phyloP scores from a whole-genome alignment of 1,284 basidiomycete genomes.

The Calocybe gambosa region DNA sequence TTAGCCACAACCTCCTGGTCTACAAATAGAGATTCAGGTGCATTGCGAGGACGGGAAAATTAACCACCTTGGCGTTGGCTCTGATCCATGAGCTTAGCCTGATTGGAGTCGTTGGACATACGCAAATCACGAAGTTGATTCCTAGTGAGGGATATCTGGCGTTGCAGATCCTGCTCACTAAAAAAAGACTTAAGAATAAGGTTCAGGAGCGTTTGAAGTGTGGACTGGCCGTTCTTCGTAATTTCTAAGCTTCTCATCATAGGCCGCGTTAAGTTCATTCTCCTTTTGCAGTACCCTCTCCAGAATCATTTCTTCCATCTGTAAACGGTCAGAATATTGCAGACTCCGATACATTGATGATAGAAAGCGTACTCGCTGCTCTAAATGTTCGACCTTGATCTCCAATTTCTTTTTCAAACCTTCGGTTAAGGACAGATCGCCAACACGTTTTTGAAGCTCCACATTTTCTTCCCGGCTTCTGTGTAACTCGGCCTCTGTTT shows the following conservation, averaged over 20 bases:
- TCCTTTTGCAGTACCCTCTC: conserved; percentile 87
- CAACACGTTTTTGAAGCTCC: conserved; percentile 66
- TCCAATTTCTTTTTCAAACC: conserved; percentile 75
- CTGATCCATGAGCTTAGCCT: conserved; percentile 87
- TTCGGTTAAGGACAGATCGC: conserved; percentile 62
- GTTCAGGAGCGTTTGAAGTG: background rate
- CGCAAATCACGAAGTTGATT: conserved; percentile 88
- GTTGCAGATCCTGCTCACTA: conserved; percentile 88
- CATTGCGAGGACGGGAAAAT: background rate
- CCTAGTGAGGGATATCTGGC: conserved; percentile 80
- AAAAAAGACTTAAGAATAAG: background rate
- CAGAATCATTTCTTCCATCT: conserved; percentile 86
- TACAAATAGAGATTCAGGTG: conserved; percentile 23
- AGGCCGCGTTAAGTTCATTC: conserved; percentile 92
- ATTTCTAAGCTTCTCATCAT: conserved; percentile 92
- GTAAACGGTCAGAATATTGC: conserved; percentile 3
- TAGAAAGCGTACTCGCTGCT: conserved; percentile 60
- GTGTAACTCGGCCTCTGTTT: conserved; percentile 68
- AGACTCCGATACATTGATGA: background rate
- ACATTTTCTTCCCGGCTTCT: conserved; percentile 75
- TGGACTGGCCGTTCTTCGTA: conserved; percentile 80
- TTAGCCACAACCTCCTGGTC: conserved; percentile 88
- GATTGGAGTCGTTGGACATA: conserved; percentile 84
- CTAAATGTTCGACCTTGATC: conserved; percentile 68
- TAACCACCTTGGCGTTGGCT: conserved; percentile 76